Conservation (phyloP, 345 rosid species). For the Clausena lansium region DNA sequence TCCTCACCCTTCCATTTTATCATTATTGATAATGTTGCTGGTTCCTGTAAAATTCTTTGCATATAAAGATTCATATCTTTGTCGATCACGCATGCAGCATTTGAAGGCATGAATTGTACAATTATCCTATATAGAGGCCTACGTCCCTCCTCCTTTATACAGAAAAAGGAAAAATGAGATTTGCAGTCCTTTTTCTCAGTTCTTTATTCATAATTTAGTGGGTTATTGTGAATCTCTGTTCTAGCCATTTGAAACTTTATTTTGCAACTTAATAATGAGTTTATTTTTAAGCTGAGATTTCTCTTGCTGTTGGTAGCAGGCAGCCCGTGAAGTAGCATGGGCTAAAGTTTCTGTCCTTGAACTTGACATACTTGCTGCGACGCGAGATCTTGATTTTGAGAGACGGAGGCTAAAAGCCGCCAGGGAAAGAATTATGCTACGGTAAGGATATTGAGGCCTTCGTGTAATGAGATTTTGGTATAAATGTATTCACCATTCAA, state of each 20-base stretch:
- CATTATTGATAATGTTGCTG: neutral
- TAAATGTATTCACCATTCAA: neutral
- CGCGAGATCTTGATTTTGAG: conserved; percentile 90
- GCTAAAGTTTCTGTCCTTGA: conserved; percentile 88
- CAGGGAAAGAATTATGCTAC: conserved; percentile 96
- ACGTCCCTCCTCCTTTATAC: neutral
- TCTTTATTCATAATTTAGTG: neutral
- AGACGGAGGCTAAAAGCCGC: conserved; percentile 91
- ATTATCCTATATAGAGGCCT: neutral
- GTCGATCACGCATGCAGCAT: neutral
- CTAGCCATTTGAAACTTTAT: neutral
- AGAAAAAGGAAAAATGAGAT: neutral
- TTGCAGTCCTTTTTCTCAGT: no score
- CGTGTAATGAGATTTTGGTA: neutral
- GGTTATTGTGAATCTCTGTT: neutral
- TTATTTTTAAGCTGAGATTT: conserved; percentile 58
- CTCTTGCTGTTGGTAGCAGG: conserved; percentile 84
- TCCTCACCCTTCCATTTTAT: neutral
- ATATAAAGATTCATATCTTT: neutral
- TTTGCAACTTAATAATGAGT: conserved; percentile 8
- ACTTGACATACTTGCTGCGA: conserved; percentile 74
- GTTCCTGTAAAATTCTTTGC: neutral
- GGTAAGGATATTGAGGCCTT: conserved; percentile 46
- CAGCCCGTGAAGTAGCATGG: conserved; percentile 98
- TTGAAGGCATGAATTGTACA: neutral